These are phyloP conservation scores for Backusella parvicylindrica DNA, from an alignment of 192 early-diverging fungal genomes.

Conservation along the genomic window DNA sequence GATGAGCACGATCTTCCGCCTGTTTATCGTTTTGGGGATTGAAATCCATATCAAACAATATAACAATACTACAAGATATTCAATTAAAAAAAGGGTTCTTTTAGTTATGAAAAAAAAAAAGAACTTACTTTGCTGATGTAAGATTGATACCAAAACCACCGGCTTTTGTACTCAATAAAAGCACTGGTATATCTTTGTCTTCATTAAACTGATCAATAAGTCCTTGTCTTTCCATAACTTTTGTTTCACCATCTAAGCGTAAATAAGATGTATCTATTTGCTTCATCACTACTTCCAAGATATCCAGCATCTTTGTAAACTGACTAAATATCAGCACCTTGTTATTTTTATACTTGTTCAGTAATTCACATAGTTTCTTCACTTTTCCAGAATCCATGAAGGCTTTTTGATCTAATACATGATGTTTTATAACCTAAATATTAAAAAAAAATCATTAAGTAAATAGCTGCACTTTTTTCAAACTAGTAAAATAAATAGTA, in stretches of 20 bases:
- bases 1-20: constrained; percentile 86
- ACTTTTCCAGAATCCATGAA: constrained; percentile 83
- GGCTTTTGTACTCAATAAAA: constrained; percentile 75
- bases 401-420: constrained; percentile 44
- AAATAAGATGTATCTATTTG: constrained; percentile 47
- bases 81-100: not conserved
- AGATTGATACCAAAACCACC: constrained; percentile 83
- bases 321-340: constrained; percentile 83
- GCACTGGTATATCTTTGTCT: constrained; percentile 46
- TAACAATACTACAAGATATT: constrained; percentile 47
- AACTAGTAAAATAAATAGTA: too few species aligned
- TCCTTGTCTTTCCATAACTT: constrained; percentile 64
- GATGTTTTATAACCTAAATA: constrained; percentile 34
- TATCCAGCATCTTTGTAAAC: constrained; percentile 79
- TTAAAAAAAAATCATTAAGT: not conserved
- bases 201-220: constrained; percentile 81
- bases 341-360: constrained; percentile 55
- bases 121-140: constrained; percentile 60
- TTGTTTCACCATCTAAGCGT: constrained; percentile 67
- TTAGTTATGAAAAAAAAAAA: not conserved
- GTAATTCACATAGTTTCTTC: constrained; percentile 47
- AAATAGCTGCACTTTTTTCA: too few species aligned
- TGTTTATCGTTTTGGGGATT: constrained; percentile 86
- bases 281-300: constrained; percentile 72
- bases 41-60: constrained; percentile 77